Evolutionary conservation across 179 eudicot species (phyloP), one percentile per base, ranked within the genome.

Genomic region (Gypsophila paniculata): DNA sequence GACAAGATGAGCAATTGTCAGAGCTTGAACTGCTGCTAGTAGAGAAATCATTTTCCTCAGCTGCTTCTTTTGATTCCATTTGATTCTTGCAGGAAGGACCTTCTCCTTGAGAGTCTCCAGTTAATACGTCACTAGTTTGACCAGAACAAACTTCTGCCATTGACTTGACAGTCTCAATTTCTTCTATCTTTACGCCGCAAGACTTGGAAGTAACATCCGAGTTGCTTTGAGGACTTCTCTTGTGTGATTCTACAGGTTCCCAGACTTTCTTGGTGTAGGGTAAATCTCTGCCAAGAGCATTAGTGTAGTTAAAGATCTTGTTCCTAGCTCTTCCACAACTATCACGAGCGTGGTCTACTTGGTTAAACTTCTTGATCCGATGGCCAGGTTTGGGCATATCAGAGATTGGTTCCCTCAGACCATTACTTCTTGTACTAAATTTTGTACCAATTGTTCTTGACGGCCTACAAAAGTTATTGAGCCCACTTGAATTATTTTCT

Each of bases 221-320:
- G 77, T 84, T 91, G 83, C 91, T 79, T 34, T 86, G 76, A 48
- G 85, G 81, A 63, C 82, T 84, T 75, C 89, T 89, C 81, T 83
- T 95, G 55, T 80, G 92, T 23, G 93, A 80, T 61, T 95, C 99
- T 78, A 90, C 85, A 65, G 99, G 99, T 72, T 94, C 99, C 99
- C 99, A 94, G 58, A 90, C 92, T 82, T 91, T 85, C 84, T 87
- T 92, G 15, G 77, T 80, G 74, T 81, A 78, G 73, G 81, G 80
- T 11, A 69, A 73, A 70, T 88, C 88, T 80, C 87, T 81, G 32
- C 76, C 79, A 68, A 60, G 75, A 12, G 79, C 61, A 79, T 66
- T 71, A 74, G 69, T 77, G 63, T 85, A 85, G 68, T 64, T 68
- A 44, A 68, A 72, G 70, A 72, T 73, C 76, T 86, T 90, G 85